Conservation (phyloP, 345 rosid genomes). For the Eutrema heterophyllum region DNA sequence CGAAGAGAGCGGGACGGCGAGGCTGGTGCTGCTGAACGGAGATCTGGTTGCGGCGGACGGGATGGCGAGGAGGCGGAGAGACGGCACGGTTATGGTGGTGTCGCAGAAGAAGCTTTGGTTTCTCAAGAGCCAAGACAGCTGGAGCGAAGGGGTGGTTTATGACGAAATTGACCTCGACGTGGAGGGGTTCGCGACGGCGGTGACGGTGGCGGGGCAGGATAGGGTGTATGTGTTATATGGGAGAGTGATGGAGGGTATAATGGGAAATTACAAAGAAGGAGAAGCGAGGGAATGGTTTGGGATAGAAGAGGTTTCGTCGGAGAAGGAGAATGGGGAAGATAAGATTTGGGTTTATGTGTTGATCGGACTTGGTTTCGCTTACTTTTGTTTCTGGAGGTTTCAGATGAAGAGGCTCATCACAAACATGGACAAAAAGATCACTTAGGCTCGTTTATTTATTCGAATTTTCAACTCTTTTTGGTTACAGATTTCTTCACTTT, state of each 20-base stretch:
- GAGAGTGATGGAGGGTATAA: constrained; percentile 47
- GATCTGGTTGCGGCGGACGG: constrained; percentile 61
- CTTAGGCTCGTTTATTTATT: constrained; percentile 2
- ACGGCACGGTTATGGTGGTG: constrained; percentile 66
- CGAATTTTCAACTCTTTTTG: not conserved
- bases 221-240: constrained; percentile 80
- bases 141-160: constrained; percentile 68
- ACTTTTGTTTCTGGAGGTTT: constrained; percentile 71
- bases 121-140: constrained; percentile 63
- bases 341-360: constrained; percentile 58
- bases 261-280: constrained; percentile 26
- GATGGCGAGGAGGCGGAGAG: constrained; percentile 48
- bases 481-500: not conserved
- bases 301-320: constrained; percentile 55
- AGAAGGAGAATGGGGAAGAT: constrained; percentile 46
- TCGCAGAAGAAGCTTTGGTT: constrained; percentile 57
- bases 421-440: constrained; percentile 52
- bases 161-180: constrained; percentile 62
- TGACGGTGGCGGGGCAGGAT: constrained; percentile 47
- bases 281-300: constrained; percentile 49
- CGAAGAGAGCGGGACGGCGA: constrained; percentile 58
- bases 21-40: constrained; percentile 42
- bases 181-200: constrained; percentile 57
- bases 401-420: constrained; percentile 63
- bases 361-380: constrained; percentile 71